Evolutionary conservation across 805 yeast genomes (phyloP).

Genomic region (Tetrapisispora taiwanensis): DNA sequence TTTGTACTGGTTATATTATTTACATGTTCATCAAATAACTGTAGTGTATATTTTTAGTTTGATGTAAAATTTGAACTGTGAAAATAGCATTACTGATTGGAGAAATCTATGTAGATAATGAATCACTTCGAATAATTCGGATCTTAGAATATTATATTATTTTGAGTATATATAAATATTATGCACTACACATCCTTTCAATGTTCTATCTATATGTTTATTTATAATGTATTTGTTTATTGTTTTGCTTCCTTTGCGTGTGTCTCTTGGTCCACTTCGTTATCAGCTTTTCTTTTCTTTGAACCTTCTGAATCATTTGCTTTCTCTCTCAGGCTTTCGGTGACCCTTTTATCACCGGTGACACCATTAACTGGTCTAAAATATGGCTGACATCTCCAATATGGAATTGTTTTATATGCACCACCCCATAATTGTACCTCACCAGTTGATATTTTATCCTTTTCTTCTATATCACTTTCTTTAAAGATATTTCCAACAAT

Average conservation of each 20-base stretch:
- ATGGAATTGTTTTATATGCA: conserved; percentile 68
- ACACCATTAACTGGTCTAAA: conserved; percentile 84
- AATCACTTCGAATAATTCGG: no score
- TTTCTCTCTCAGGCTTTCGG: conserved; percentile 14
- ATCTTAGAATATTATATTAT: no score
- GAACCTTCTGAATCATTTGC: conserved; percentile 4
- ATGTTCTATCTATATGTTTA: no score
- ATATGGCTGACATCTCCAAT: conserved; percentile 95
- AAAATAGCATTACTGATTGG: no score
- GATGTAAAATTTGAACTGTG: no score
- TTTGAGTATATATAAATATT: no score
- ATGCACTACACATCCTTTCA: no score
- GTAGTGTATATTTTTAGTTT: no score
- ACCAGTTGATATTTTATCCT: conserved; percentile 49
- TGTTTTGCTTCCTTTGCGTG: not conserved
- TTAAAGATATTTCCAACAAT: conserved; percentile 49
- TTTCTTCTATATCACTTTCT: conserved; percentile 40
- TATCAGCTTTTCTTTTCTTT: conserved; percentile 3
- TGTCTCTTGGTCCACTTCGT: not conserved
- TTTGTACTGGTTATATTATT: no score
- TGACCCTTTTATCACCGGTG: conserved; percentile 36
- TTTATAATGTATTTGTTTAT: not conserved
- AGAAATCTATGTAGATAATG: no score
- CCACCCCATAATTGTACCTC: conserved; percentile 68
- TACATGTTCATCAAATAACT: no score